Conservation (phyloP, 305 asterid genomes). For the Solanum hybrid region DNA sequence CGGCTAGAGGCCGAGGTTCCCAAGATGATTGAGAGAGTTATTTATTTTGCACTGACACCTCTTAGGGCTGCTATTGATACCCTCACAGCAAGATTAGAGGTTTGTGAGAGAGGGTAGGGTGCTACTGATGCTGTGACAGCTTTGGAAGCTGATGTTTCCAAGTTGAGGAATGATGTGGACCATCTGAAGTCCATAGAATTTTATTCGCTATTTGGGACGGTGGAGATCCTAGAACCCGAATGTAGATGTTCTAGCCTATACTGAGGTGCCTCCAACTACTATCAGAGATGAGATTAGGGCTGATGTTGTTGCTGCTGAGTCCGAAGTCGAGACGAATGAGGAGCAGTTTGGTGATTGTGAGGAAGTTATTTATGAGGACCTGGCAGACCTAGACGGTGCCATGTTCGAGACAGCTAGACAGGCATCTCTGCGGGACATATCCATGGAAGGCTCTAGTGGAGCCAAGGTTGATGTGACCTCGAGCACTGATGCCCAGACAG, state of each 20-base stretch:
- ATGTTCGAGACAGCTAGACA: background rate
- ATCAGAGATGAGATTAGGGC: background rate
- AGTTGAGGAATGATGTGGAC: background rate
- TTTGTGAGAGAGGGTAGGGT: background rate
- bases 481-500: background rate
- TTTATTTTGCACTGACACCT: background rate
- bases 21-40: background rate
- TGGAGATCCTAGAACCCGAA: background rate
- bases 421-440: background rate
- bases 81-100: background rate
- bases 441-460: background rate
- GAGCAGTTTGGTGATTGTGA: background rate
- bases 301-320: background rate
- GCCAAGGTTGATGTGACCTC: background rate
- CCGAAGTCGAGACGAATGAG: background rate
- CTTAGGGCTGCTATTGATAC: background rate
- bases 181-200: background rate
- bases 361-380: background rate
- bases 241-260: background rate
- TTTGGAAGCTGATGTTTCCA: too few relatives aligned
- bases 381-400: background rate
- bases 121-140: background rate
- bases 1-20: background rate
- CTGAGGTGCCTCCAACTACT: background rate
- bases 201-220: background rate